These are phyloP conservation scores for Sclerotinia nivalis DNA, from an alignment of 2,329 filamentous ascomycete species.

Conservation along the genomic window DNA sequence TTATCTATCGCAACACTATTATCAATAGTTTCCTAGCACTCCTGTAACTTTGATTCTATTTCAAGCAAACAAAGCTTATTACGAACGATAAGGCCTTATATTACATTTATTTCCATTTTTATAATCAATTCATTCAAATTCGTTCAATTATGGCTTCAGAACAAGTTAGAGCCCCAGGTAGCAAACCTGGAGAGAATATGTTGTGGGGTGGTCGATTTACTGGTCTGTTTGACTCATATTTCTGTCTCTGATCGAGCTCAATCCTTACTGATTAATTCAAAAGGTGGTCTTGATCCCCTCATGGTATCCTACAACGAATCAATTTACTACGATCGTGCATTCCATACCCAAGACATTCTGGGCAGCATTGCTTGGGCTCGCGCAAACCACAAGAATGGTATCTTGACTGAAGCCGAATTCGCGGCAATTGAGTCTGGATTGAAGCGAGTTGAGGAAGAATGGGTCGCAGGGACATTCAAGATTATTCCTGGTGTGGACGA, in stretches of 20 bases:
- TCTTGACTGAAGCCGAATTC: conserved; percentile 74
- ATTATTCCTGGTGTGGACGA: conserved; percentile 57
- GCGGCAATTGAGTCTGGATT: conserved; percentile 72
- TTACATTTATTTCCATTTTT: neutral
- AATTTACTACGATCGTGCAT: conserved; percentile 74
- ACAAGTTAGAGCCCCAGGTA: conserved; percentile 35
- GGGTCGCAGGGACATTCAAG: conserved; percentile 51
- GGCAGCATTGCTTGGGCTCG: conserved; percentile 80
- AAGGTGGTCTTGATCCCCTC: conserved; percentile 78
- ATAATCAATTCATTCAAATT: conserved; percentile 22
- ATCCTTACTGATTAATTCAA: conserved; percentile 31
- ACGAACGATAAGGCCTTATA: neutral
- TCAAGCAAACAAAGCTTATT: neutral
- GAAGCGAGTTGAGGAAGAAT: conserved; percentile 55
- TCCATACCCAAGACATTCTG: conserved; percentile 78
- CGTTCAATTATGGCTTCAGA: conserved; percentile 34
- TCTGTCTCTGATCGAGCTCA: neutral
- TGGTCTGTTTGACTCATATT: conserved; percentile 42
- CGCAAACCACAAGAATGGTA: conserved; percentile 73
- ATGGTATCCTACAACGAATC: conserved; percentile 85
- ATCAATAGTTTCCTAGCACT: conserved; percentile 16
- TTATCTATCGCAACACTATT: conserved; percentile 15
- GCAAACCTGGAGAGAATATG: conserved; percentile 46
- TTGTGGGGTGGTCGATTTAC: conserved; percentile 62
- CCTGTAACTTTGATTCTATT: neutral